Percentiles rank a stretch among this genome's conserved stretches.
Evolutionary conservation across 306 rosid species (phyloP).

Genomic region (Fragaria iinumae): DNA sequence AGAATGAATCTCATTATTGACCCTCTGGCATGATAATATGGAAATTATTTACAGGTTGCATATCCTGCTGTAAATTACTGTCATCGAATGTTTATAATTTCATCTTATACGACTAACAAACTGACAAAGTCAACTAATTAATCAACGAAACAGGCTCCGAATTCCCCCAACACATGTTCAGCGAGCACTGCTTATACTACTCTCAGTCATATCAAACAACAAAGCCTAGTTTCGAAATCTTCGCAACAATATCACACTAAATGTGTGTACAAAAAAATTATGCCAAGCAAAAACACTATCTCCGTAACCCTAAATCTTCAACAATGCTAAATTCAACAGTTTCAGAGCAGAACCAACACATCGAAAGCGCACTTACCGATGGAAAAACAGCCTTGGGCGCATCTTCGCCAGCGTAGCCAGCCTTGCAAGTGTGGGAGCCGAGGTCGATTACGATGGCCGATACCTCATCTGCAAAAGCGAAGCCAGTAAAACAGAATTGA

Average conservation of each 20-base stretch:
- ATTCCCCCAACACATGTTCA: neutral
- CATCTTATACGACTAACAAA: neutral
- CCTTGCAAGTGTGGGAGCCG: constrained; percentile 97
- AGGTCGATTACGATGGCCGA: constrained; percentile 89
- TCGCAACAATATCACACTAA: neutral
- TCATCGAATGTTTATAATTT: neutral
- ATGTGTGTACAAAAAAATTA: neutral
- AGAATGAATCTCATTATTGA: neutral
- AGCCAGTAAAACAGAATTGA: neutral
- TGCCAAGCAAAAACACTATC: too few relatives aligned
- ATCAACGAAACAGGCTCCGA: neutral
- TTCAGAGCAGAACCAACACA: neutral
- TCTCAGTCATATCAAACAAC: neutral
- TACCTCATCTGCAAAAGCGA: constrained; percentile 64
- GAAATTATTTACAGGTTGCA: neutral
- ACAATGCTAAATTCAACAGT: neutral
- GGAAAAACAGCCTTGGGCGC: constrained; percentile 98
- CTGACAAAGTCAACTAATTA: neutral
- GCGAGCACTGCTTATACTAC: neutral
- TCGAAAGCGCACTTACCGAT: constrained; percentile 46
- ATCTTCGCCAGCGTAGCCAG: constrained; percentile 98
- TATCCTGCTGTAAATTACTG: neutral
- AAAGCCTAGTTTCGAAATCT: neutral
- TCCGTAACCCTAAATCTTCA: neutral
- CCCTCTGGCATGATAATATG: neutral